Base-by-base conservation (phyloP, 345 rosid species). In the Heritiera fomes region DNA sequence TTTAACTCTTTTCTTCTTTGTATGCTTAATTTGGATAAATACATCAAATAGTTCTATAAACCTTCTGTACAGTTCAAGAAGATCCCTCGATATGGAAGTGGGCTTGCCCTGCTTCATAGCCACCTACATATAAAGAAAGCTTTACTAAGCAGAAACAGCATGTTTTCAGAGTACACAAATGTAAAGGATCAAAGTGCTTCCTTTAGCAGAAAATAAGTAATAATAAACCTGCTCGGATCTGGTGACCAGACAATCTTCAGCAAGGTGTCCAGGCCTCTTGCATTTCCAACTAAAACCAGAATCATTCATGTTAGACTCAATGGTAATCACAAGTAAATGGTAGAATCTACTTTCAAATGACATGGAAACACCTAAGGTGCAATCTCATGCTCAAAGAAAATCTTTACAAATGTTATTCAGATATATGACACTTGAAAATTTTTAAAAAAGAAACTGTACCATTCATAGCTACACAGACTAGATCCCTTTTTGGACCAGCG, bases 211-310 rank as follows among this genome's bases (percentile, higher is more conserved):
- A 71, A 12, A 41, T 67, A 59, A 73, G 77, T 28, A 53, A 72
- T 62, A 52, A 43, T n/a, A 3, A 75, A 88, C 93, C 90, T 86
- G 84, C 46, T 84, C 75, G n/a, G 77, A 9, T 73, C 83, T 65
- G 47, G 53, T 60, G 53, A 79, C 87, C 80, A 85, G 77, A 85
- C 96, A 91, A 81, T 91, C 96, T 78, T 90, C 86, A 20, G 90
- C 87, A 78, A 92, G 91, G 81, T 92, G 96, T 61, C 96, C 94
- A 23, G 91, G 94, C 84, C 84, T 86, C 81, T 88, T 87, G 41
- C 96, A 92, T 81, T 88, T 84, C 89, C 92, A 85, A 78, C 96
- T 92, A 78, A 50, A 82, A 76, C 62, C 40, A 64, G 56, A 69
- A 70, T 34, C 60, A 50, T 49, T 49, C 71, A 64, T 76, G 34